Base-by-base conservation (phyloP, 78 protist genomes). In the Polysphondylium violaceum region DNA sequence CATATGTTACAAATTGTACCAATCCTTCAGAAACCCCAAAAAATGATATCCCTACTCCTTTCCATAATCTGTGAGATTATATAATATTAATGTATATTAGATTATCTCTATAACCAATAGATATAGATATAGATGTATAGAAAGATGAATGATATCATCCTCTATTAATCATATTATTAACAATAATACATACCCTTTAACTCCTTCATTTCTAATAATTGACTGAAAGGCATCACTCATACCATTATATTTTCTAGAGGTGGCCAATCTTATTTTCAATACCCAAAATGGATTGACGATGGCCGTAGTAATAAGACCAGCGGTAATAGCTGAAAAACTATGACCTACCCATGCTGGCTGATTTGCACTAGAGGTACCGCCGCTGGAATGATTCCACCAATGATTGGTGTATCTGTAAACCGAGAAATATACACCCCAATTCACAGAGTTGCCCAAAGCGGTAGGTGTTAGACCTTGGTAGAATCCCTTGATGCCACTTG, bases 201-300 rank as follows among this genome's bases (percentile, higher is more conserved):
- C 38, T 29, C 91, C 91, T 69, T 83, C 91, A 47, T 59, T 59
- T 21, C 33, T 35, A 21, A 83, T 7, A 59, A 83, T 83, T 2
- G 91, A 69, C 33, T 68, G 23, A 3, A 83, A 63, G 2, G 64
- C 47, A 63, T 83, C 72, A 3, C 0, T 33, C 71, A 83, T 83
- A 33, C 91, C 64, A 3, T 23, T 23, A 38, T 83, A 83, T 43
- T 59, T 67, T 9, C 69, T 55, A 8, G 91, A 41, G 1, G 91
- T 83, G 3, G 91, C 91, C 29, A 83, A 44, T 38, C 91, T 40
- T 12, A 83, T 83, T 59, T 83, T 83, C 27, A 83, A 59, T 43
- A 83, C 91, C 91, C 91, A 83, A 44, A 83, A 83, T 83, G 91
- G 91, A 31, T 83, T 83, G 4, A 83, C 91, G 2, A 83, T n/a